Evolutionary conservation across 2,329 filamentous ascomycete genomes (phyloP).

Genomic region (Aspergillus fructus): DNA sequence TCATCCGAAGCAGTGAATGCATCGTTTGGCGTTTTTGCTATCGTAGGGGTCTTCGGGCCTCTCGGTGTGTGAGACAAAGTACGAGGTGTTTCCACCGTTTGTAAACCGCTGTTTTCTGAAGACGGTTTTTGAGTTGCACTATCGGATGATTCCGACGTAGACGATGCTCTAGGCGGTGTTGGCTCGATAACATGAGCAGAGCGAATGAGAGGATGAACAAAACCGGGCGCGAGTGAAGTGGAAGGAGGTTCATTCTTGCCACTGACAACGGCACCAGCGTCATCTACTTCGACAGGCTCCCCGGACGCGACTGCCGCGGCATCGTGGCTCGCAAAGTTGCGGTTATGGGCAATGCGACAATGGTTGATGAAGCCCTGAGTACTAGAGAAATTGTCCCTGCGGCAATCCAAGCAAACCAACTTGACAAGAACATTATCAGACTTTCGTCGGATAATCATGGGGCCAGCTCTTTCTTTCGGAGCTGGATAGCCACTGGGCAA

Average conservation of each 20-base stretch:
- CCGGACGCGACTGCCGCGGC: conserved; percentile 87
- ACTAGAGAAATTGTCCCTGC: conserved; percentile 88
- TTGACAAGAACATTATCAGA: conserved; percentile 83
- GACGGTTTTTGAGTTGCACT: conserved; percentile 20
- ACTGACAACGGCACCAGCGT: conserved; percentile 51
- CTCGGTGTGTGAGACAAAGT: not conserved
- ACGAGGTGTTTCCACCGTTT: conserved; percentile 28
- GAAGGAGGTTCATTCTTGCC: conserved; percentile 31
- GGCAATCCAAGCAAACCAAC: conserved; percentile 84
- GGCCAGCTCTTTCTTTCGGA: conserved; percentile 77
- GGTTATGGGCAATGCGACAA: conserved; percentile 90
- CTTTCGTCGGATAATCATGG: conserved; percentile 79
- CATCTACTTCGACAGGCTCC: conserved; percentile 72
- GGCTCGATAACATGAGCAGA: conserved; percentile 47
- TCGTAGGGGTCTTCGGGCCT: conserved; percentile 19
- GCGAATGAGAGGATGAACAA: conserved; percentile 63
- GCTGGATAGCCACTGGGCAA: conserved; percentile 69
- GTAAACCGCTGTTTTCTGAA: conserved; percentile 13
- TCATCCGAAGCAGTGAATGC: conserved; percentile 56
- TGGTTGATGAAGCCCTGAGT: conserved; percentile 99
- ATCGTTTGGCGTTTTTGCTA: conserved; percentile 21
- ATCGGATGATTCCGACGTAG: conserved; percentile 12
- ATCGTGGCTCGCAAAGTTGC: conserved; percentile 94
- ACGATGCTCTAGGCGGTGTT: conserved; percentile 18
- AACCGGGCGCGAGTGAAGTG: conserved; percentile 40